Evolutionary conservation across 441 rosid species (phyloP), one percentile per base, ranked within the genome.

Genomic region (Theobroma grandiflorum): DNA sequence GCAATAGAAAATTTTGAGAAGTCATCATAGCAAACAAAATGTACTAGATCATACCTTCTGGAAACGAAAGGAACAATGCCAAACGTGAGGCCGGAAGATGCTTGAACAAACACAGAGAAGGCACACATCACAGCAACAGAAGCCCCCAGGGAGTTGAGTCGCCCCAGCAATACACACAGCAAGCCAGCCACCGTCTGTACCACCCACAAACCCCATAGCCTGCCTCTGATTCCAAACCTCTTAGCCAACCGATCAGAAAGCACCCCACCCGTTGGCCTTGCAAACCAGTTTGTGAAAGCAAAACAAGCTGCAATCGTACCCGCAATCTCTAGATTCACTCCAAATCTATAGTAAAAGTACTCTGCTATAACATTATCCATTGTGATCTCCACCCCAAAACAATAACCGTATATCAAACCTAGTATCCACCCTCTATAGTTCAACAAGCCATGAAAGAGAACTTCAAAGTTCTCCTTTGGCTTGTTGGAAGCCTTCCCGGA

Each of bases 11-110:
- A 33, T n/a, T 42, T 2, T 8, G 15, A n/a, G 42, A 20, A 8
- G 52, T 42, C 52, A 18, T 11, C 22, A 15, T 2, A 4, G 4
- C 10, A n/a, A 14, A 7, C 6, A 20, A 6, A 59, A 10, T 18
- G 43, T 12, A 45, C 72, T 8, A 9, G 31, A 14, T 42, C 49
- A n/a, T 10, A 90, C 98, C 94, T 89, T 33, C 82, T 86, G 87
- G 95, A 92, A 83, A 95, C 92, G 80, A 95, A 95, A 42, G 98
- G 97, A 3, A 92, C 97, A 6, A 95, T 89, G 16, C 98, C 98
- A 74, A 92, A 95, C 0, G 88, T 87, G 71, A 95, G 93, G 69
- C 98, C 98, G 11, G 97, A 86, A 68, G 98, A 89, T 26, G 98
- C 98, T 82, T 95, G 98, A 53, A 93, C 95, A 12, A 89, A 88